phyloP scores from a whole-genome alignment of 2,329 filamentous ascomycete genomes.

The Didymella exigua region DNA sequence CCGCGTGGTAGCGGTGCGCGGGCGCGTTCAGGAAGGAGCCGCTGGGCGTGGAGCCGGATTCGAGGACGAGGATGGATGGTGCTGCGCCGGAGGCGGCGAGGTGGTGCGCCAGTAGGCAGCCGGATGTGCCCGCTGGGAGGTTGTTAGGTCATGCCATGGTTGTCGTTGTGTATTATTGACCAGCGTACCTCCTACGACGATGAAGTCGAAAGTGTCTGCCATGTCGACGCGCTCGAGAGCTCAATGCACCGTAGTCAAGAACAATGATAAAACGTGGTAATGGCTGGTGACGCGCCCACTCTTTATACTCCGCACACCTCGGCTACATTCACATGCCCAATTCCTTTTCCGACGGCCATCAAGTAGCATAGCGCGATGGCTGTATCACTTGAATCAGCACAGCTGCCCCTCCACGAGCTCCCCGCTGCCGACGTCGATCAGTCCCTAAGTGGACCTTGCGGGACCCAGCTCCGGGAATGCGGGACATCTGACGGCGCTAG shows the following conservation, averaged over 20 bases:
- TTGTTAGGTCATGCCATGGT: no score
- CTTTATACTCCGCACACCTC: slow-evolving; percentile 1
- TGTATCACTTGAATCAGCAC: not conserved
- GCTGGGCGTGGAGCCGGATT: slow-evolving; percentile 63
- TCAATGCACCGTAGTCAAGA: not conserved
- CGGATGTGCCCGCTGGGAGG: slow-evolving; percentile 62
- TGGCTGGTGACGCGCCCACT: not conserved
- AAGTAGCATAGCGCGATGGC: not conserved
- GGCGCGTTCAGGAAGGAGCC: slow-evolving; percentile 49
- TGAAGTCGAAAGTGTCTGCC: slow-evolving; percentile 44
- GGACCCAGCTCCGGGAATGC: not conserved
- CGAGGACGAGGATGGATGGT: slow-evolving; percentile 64
- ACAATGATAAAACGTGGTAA: not conserved
- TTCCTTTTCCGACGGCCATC: not conserved
- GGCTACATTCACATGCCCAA: not conserved
- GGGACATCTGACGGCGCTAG: slow-evolving; percentile 1
- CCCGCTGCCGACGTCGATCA: slow-evolving; percentile 6
- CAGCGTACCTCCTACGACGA: slow-evolving; percentile 51
- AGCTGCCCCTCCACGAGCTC: slow-evolving; percentile 1
- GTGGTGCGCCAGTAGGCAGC: slow-evolving; percentile 60
- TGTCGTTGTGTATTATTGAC: no score
- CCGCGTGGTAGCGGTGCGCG: slow-evolving; percentile 59
- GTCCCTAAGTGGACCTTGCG: not conserved
- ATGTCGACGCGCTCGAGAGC: slow-evolving; percentile 7
- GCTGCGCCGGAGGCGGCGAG: slow-evolving; percentile 56